Conservation (phyloP, 495 filamentous ascomycete species). For the Margaritispora aquatica region DNA sequence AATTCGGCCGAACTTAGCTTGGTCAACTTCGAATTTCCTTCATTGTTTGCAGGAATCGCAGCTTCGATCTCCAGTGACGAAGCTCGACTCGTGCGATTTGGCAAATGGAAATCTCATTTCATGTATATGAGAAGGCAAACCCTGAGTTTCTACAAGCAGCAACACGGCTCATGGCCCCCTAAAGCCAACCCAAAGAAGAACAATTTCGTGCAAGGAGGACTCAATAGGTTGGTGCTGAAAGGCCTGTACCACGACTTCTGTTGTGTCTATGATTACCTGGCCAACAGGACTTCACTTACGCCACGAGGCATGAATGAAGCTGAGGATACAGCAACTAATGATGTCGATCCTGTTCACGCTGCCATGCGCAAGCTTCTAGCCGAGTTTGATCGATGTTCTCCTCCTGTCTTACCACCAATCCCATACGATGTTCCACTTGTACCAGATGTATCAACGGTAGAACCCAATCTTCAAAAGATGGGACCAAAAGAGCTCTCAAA, state of each 20-base stretch:
- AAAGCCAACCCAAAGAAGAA: conserved; percentile 91
- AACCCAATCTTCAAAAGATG: conserved; percentile 53
- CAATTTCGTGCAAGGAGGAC: conserved; percentile 71
- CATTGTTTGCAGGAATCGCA: conserved; percentile 81
- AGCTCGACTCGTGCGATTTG: conserved; percentile 72
- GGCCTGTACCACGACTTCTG: conserved; percentile 83
- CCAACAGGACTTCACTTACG: conserved; percentile 63
- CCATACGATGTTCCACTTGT: conserved; percentile 84
- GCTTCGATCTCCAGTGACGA: conserved; percentile 69
- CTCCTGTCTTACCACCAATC: conserved; percentile 84
- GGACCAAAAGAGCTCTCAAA: conserved; percentile 65
- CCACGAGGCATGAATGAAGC: conserved; percentile 35
- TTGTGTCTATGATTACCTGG: conserved; percentile 81
- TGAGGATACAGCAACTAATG: conserved; percentile 39
- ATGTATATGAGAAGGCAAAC: conserved; percentile 66
- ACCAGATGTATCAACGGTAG: conserved; percentile 57
- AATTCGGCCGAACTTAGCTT: conserved; percentile 61
- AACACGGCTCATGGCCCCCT: conserved; percentile 91
- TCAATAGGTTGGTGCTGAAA: conserved; percentile 77
- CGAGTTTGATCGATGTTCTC: conserved; percentile 83
- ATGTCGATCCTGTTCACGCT: conserved; percentile 35
- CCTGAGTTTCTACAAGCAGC: conserved; percentile 69
- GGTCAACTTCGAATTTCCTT: conserved; percentile 81
- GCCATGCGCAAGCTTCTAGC: conserved; percentile 65
- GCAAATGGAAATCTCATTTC: conserved; percentile 72